Evolutionary conservation across 2,329 filamentous ascomycete species (phyloP).

Genomic region (Gaeumannomyces tritici): DNA sequence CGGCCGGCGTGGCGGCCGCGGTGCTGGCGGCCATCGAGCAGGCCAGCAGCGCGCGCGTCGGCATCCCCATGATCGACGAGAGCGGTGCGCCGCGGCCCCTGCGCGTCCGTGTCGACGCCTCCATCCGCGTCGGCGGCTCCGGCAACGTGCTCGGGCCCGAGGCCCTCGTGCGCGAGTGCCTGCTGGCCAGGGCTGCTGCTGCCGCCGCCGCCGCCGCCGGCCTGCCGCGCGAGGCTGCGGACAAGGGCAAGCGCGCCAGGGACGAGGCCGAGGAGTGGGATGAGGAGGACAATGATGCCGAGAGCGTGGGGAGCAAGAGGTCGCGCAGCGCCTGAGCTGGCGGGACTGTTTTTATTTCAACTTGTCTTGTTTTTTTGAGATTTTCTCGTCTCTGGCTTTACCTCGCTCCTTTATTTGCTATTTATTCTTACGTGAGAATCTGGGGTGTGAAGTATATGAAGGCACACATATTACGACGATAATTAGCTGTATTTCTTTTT

Average conservation of each 20-base stretch:
- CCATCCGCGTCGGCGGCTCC: conserved; percentile 31
- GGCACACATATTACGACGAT: too few relatives aligned
- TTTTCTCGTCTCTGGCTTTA: not conserved
- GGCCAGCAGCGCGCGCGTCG: conserved; percentile 26
- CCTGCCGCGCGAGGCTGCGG: too few relatives aligned
- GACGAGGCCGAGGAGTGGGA: not conserved
- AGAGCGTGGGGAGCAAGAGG: not conserved
- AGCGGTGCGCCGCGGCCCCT: conserved; percentile 31
- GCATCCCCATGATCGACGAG: conserved; percentile 36
- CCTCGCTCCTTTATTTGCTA: not conserved
- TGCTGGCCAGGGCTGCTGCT: not conserved
- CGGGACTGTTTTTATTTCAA: not conserved
- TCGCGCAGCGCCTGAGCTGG: not conserved
- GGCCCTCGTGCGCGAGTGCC: conserved; percentile 3
- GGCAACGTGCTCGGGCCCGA: conserved; percentile 32
- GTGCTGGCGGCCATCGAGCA: conserved; percentile 34
- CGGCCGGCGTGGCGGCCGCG: conserved; percentile 31
- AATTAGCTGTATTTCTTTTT: too few relatives aligned
- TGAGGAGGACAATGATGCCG: not conserved
- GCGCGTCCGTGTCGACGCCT: conserved; percentile 32
- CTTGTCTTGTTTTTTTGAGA: not conserved
- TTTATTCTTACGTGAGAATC: not conserved
- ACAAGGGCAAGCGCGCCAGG: not conserved
- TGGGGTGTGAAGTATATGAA: too few relatives aligned
- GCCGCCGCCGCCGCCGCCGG: too few relatives aligned